phyloP scores from a whole-genome alignment of 2,329 filamentous ascomycete genomes.

The Trichoderma arundinaceum region DNA sequence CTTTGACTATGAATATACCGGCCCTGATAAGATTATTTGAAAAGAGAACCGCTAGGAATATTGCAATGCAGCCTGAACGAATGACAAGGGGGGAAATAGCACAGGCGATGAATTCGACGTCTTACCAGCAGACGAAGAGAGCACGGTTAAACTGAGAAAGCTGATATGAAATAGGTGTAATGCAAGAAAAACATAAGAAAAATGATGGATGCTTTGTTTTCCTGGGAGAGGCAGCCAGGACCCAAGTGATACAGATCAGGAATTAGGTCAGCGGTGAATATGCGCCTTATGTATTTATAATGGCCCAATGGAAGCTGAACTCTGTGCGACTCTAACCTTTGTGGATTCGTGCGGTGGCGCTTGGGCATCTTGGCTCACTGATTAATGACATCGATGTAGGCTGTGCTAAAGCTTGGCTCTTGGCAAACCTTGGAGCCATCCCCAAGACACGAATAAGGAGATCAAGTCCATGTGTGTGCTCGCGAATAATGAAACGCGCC shows the following conservation, averaged over 20 bases:
- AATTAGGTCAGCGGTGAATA: not conserved
- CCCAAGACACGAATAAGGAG: not conserved
- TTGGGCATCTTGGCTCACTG: conserved; percentile 12
- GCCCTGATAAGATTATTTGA: not conserved
- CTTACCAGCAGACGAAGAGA: conserved; percentile 13
- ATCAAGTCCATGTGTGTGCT: not conserved
- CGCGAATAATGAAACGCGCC: too few species aligned
- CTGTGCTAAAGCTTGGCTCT: conserved; percentile 14
- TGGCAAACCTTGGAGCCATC: not conserved
- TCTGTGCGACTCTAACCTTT: not conserved
- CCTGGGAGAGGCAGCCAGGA: not conserved
- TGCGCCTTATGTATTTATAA: not conserved
- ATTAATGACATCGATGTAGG: not conserved
- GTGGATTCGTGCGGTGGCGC: conserved; percentile 7
- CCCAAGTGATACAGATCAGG: not conserved
- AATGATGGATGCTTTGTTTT: not conserved
- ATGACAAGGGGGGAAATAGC: not conserved
- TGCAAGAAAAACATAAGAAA: not conserved
- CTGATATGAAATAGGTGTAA: not conserved
- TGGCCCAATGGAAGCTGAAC: not conserved
- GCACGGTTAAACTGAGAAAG: not conserved
- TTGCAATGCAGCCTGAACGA: not conserved
- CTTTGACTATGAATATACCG: too few species aligned
- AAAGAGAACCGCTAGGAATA: not conserved
- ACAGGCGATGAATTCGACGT: not conserved